phyloP scores from a whole-genome alignment of 495 filamentous ascomycete species.

The Xylaria acuta region DNA sequence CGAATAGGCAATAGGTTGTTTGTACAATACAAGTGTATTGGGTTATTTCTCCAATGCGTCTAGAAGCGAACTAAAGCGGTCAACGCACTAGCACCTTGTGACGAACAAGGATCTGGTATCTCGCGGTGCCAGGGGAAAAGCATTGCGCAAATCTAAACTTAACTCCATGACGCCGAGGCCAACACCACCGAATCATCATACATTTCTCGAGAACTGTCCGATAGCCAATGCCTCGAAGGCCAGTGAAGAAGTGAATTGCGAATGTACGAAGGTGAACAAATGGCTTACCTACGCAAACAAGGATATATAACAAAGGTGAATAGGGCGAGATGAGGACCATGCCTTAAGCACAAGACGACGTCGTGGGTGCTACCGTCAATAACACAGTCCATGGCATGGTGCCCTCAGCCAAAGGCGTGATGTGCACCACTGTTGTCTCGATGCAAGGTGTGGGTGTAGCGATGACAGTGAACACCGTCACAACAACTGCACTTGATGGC shows the following conservation, averaged over 20 bases:
- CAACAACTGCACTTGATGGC: constrained; percentile 27
- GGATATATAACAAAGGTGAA: constrained; percentile 14
- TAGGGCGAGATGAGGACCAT: neutral
- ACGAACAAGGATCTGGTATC: neutral
- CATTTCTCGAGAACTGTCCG: neutral
- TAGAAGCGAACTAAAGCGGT: constrained; percentile 12
- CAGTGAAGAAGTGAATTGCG: constrained; percentile 23
- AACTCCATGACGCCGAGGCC: constrained; percentile 15
- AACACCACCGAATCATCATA: neutral
- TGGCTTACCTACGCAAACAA: neutral
- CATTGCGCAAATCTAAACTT: constrained; percentile 3
- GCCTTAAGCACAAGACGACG: constrained; percentile 14
- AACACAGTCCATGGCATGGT: neutral
- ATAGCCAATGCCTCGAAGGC: constrained; percentile 27
- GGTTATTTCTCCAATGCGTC: neutral
- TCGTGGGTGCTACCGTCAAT: neutral
- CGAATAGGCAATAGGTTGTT: neutral
- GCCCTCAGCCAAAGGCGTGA: neutral
- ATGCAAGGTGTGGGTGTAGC: constrained; percentile 1
- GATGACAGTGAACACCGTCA: constrained; percentile 18
- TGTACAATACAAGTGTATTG: neutral
- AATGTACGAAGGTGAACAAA: neutral
- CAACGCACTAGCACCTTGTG: constrained; percentile 9
- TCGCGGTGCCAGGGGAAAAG: neutral
- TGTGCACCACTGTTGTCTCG: neutral